Base-by-base conservation (phyloP, 1,139 yeast species). In the Candida sojae region DNA sequence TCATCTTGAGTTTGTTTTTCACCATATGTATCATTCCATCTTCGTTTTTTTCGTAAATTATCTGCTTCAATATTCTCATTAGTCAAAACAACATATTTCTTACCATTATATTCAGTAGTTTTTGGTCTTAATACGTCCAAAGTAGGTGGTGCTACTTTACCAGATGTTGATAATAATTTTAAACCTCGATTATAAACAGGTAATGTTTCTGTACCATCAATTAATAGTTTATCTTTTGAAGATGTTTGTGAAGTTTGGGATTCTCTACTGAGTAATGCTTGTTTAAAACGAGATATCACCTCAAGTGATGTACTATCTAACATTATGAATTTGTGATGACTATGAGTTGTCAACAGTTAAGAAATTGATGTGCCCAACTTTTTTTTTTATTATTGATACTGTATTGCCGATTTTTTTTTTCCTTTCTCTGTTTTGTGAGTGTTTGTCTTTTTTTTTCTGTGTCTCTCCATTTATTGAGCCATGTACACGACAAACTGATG, bases 51-150 rank as follows among this genome's bases (percentile, higher is more conserved):
- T 11, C 60, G 54, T 10, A 48, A 47, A 48, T 60, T 67, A 31
- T 62, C 51, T 23, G 57, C 57, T 34, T 71, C 75, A 29, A 74
- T 68, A 28, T 56, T 58, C 11, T 67, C 71, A 54, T 71, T 73
- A 28, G 73, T 69, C 44, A 69, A 64, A 6, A 75, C 77, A 44
- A 73, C 57, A 53, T 72, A 73, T 50, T 66, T 63, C n/a, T 55
- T 57, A n/a, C 77, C 78, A 45, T 70, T 67, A 54, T 72, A 73
- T 48, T 74, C 79, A 31, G 75, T 77, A 21, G 72, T 64, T 53
- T 71, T 71, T 13, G 74, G 59, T 29, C 58, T 57, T 28, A 73
- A 62, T 9, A 61, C 44, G 45, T 64, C 63, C 29, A 64, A 53
- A 21, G 61, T 48, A 11, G 48, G 38, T 50, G 13, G 59, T 10